Conservation (phyloP, 148 eudicot genomes). For the Nepenthes mirabilis region DNA sequence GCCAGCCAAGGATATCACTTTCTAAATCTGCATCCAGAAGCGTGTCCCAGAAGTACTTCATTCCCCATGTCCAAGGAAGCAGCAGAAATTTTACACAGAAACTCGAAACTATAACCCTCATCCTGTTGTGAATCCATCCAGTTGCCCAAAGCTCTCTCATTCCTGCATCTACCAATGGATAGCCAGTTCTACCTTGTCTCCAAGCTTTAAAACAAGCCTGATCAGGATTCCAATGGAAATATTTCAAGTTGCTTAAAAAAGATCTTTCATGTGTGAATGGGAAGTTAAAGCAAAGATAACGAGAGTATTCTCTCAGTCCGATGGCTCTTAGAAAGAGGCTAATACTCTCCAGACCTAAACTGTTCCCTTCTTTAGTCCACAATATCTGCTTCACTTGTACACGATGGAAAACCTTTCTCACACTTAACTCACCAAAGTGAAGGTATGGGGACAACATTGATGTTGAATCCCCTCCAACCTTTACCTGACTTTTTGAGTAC, state of each 20-base stretch:
- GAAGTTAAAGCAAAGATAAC: slow-evolving; percentile 88
- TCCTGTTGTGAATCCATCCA: slow-evolving; percentile 87
- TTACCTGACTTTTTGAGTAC: slow-evolving; percentile 50
- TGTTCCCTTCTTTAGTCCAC: slow-evolving; percentile 61
- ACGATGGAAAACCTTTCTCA: slow-evolving; percentile 61
- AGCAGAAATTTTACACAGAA: slow-evolving; percentile 77
- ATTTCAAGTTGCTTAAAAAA: slow-evolving; percentile 48
- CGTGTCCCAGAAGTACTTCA: slow-evolving; percentile 98
- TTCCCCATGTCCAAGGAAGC: slow-evolving; percentile 98
- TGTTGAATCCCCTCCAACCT: slow-evolving; percentile 59
- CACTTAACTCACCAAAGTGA: slow-evolving; percentile 86
- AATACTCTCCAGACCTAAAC: slow-evolving; percentile 48
- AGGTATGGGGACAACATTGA: slow-evolving; percentile 85
- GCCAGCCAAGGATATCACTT: slow-evolving; percentile 96
- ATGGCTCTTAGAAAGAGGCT: slow-evolving; percentile 53
- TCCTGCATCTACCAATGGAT: slow-evolving; percentile 93
- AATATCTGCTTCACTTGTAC: slow-evolving; percentile 64
- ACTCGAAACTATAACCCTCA: slow-evolving; percentile 82
- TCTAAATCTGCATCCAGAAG: slow-evolving; percentile 97
- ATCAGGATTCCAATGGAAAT: slow-evolving; percentile 75
- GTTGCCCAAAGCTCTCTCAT: slow-evolving; percentile 99
- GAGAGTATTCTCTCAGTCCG: slow-evolving; percentile 92
- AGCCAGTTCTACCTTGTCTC: slow-evolving; percentile 96
- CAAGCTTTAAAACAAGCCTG: slow-evolving; percentile 68
- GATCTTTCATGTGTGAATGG: slow-evolving; percentile 91